Conservation (phyloP, 208 protist species). For the Wallacemonas rigidus region DNA sequence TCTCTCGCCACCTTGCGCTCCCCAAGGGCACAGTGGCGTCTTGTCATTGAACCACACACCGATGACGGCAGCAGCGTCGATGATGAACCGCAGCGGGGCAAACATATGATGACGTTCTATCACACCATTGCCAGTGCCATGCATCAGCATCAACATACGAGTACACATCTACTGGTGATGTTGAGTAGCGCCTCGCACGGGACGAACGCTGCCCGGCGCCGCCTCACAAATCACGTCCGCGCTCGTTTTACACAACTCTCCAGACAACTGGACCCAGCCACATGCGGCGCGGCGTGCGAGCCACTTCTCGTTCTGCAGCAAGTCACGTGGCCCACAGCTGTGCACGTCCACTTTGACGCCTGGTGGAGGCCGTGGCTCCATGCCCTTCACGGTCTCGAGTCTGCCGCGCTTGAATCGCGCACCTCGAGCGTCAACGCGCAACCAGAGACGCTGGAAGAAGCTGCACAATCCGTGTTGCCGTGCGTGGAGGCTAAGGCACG, state of each 20-base stretch:
- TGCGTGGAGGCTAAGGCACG: not conserved
- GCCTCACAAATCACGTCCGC: not conserved
- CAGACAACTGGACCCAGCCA: not conserved
- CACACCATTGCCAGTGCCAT: not conserved
- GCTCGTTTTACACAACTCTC: not conserved
- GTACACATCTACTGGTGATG: not conserved
- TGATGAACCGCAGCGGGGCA: not conserved
- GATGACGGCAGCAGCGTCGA: not conserved
- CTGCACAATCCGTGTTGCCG: not conserved
- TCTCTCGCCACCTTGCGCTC: not conserved
- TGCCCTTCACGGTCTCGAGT: not conserved
- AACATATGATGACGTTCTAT: not conserved
- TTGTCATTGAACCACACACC: not conserved
- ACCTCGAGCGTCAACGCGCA: not conserved
- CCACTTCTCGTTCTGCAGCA: not conserved
- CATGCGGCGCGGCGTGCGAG: not conserved
- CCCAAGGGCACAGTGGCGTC: not conserved
- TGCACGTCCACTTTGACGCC: not conserved
- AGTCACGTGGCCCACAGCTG: not conserved
- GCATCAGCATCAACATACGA: not conserved
- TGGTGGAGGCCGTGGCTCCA: constrained; percentile 10
- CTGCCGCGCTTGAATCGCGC: too few relatives aligned
- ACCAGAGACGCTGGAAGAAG: not conserved
- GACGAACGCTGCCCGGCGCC: not conserved
- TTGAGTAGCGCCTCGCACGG: not conserved